Percentiles rank a stretch among this genome's conserved stretches.
Evolutionary conservation across 202 grass and related monocot species (phyloP).

Genomic region (Panicum virgatum): DNA sequence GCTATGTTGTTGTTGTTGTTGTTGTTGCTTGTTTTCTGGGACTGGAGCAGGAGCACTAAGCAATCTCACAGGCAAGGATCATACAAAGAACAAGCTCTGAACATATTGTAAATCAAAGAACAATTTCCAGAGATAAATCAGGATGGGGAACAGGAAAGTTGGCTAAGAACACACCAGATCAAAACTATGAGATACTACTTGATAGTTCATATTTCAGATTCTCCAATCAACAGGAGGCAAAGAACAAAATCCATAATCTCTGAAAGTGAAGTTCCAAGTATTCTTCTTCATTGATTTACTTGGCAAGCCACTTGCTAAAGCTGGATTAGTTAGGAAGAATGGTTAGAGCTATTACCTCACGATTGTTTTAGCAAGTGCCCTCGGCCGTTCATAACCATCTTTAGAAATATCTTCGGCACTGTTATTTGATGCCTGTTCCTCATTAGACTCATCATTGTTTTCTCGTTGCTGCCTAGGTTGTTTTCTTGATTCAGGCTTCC

Average conservation of each 20-base stretch:
- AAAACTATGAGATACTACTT: slow-evolving; percentile 1
- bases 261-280: slow-evolving; percentile 3
- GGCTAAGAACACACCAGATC: slow-evolving; percentile 12
- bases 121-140: not conserved
- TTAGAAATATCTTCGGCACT: slow-evolving; percentile 30
- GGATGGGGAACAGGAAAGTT: not conserved
- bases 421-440: slow-evolving; percentile 30
- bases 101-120: not conserved
- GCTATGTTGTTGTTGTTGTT: too few species aligned
- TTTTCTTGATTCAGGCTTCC: slow-evolving; percentile 87
- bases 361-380: slow-evolving; percentile 45
- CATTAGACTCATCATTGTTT: slow-evolving; percentile 7
- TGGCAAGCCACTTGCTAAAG: slow-evolving; percentile 6
- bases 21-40: not conserved
- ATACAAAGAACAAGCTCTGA: slow-evolving; percentile 14
- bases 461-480: slow-evolving; percentile 46
- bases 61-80: slow-evolving; percentile 6
- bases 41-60: slow-evolving; percentile 9
- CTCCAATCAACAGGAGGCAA: not conserved
- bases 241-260: slow-evolving; percentile 1
- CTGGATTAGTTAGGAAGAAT: slow-evolving; percentile 21
- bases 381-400: slow-evolving; percentile 42
- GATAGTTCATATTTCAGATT: not conserved
- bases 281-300: slow-evolving; percentile 8
- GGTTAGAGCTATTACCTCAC: slow-evolving; percentile 46